Evolutionary conservation across 345 rosid species (phyloP), one percentile per base, ranked within the genome.

Genomic region (Cardiospermum halicacabum): DNA sequence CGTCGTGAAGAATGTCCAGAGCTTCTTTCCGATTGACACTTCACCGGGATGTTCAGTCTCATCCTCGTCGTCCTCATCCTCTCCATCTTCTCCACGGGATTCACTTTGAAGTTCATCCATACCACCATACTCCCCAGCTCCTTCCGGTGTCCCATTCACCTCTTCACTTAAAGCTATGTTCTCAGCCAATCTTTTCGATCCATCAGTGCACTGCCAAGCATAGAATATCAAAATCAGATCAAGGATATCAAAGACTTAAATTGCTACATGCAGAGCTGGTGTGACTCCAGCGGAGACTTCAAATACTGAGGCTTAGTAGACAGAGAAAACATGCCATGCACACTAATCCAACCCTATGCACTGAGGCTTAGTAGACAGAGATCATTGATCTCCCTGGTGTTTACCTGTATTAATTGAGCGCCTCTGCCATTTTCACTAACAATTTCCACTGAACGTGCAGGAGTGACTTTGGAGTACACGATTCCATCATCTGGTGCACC

Each of bases 1-100:
- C 8, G 95, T 89, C 18, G 97, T 91, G 75, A 91, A 78, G 76
- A 94, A 89, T 28, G 82, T 85, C 99, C 99, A 94, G 0, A 91
- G 85, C 85, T 91, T 94, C 86, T 91, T 94, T 53, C 92, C 88
- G 2, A 94, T 72, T 5, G 99, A 91, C 50, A 7, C 88, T 69
- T 91, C 88, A 25, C 95, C 95, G 0, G 93, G 95, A 71, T 81
- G 96, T 76, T 77, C 82, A 12, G 60, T 56, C 62, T 88, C 95
- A 7, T 79, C 81, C 12, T 80, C 88, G 18, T 82, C 82, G 0
- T 74, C 81, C 8, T 75, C 89, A 12, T 74, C 89, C n/a, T 67
- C 86, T 6, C 54, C 79, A 0, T 78, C 76, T n/a, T 66, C 61
- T 27, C 61, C 70, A 50, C 13, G 66, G 5, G 84, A 72, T 72